phyloP scores from a whole-genome alignment of 768 basidiomycete species.

The Leccinum arenicola region DNA sequence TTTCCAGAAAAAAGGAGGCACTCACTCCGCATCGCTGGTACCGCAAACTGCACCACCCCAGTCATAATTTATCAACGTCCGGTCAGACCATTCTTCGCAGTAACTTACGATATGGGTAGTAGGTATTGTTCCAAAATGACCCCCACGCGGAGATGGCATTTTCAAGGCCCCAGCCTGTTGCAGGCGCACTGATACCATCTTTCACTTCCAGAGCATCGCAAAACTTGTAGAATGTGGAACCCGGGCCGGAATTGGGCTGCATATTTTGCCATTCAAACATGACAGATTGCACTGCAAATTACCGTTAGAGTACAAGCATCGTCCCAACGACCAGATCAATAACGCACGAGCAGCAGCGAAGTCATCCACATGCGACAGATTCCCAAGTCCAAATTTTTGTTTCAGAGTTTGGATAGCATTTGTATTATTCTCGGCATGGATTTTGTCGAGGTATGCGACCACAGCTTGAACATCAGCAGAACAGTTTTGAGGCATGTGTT shows the following conservation, averaged over 20 bases:
- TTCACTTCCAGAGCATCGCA: constrained; percentile 40
- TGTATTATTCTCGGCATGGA: constrained; percentile 44
- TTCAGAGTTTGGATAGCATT: constrained; percentile 54
- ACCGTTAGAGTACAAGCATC: constrained; percentile 15
- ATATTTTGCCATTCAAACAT: constrained; percentile 65
- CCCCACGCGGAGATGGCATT: constrained; percentile 62
- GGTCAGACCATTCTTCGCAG: not conserved
- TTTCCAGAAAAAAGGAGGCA: not conserved
- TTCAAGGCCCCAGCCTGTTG: constrained; percentile 57
- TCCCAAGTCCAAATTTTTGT: constrained; percentile 53
- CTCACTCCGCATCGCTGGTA: constrained; percentile 45
- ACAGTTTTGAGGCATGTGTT: constrained; percentile 70
- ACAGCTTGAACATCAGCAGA: constrained; percentile 68
- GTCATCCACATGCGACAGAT: constrained; percentile 61
- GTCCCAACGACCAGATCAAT: not conserved
- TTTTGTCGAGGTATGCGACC: constrained; percentile 57
- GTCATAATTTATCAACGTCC: not conserved
- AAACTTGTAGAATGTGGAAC: constrained; percentile 37
- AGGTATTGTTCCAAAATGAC: constrained; percentile 51
- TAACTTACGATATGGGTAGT: constrained; percentile 43
- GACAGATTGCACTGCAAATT: constrained; percentile 47
- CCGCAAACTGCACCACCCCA: constrained; percentile 48
- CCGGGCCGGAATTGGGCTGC: constrained; percentile 48
- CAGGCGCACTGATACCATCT: constrained; percentile 39
- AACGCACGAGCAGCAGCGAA: constrained; percentile 54